Percentiles rank a stretch among this genome's conserved stretches.
phyloP scores from a whole-genome alignment of 164 flowering plant species.

The Buxus sempervirens region DNA sequence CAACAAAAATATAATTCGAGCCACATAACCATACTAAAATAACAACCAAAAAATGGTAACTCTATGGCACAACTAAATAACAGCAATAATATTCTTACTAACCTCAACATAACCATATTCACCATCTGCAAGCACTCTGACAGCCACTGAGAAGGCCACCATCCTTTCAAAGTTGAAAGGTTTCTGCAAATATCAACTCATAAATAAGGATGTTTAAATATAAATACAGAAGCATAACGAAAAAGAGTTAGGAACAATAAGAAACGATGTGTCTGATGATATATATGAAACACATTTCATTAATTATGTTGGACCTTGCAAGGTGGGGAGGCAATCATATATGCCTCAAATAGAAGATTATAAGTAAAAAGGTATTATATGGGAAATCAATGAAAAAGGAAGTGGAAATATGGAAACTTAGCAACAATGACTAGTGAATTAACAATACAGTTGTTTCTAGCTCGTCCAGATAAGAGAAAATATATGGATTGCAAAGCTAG shows the following conservation, averaged over 20 bases:
- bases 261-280: neutral
- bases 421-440: neutral
- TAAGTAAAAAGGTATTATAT: neutral
- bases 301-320: too few relatives aligned
- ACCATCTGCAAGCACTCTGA: slow-evolving; percentile 32
- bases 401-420: neutral
- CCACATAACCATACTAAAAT: neutral
- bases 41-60: neutral
- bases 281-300: neutral
- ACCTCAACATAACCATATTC: slow-evolving; percentile 42
- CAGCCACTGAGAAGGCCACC: slow-evolving; percentile 36
- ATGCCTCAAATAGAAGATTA: neutral
- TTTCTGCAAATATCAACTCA: slow-evolving; percentile 38
- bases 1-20: neutral
- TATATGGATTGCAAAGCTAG: neutral
- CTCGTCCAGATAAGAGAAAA: neutral
- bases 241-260: neutral
- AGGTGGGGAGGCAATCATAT: neutral
- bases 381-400: neutral
- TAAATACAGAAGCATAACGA: neutral
- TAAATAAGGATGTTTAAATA: neutral
- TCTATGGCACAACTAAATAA: neutral
- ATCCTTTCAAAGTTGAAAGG: slow-evolving; percentile 44
- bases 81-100: neutral
- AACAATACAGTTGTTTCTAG: neutral